Base-by-base conservation (phyloP, 495 filamentous ascomycete species). In the Lasiosphaeris hirsuta region DNA sequence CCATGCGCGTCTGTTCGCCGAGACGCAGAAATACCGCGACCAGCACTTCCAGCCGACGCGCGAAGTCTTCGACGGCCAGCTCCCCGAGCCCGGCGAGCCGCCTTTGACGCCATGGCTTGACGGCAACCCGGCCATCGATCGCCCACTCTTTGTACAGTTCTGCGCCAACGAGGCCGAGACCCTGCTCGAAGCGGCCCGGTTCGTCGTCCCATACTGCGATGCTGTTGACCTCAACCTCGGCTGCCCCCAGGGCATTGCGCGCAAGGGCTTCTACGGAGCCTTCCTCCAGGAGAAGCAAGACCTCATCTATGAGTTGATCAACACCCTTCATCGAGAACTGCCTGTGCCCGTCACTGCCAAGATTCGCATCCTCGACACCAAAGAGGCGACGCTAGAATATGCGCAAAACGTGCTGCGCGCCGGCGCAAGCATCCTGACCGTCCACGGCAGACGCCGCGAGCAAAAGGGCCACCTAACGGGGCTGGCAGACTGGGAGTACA, bases 381-480 rank as follows among this genome's bases (percentile, higher is more conserved):
- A 83, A 49, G 92, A 97, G 71, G 83, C 84, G 52, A 96, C 90
- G 0, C 73, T 99, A 43, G 86, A 86, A 53, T 99, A 99, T 71
- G 94, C 94, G 4, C 81, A 86, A 60, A 96, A 89, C 73, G 88
- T 97, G 10, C 72, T 99, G 13, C 81, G 81, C 4, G 93, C 95
- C 8, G 94, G 95, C 11, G 94, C 92, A 10, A 96, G 88, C 67
- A 89, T 97, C 35, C 81, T 97, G 47, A 92, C 94, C 0, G 89
- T 97, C 0, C 94, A 99, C 76, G 94, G 94, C 13, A 79, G 94
- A 37, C 80, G 81, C 53, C 78, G 95, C 59, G 92, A 97, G 55
- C 94, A 97, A 67, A 97, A 97, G 72, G 93, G 95, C 2, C 94
- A 99, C 66, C 85, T 93, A 63, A 99, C 95, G 0, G 94, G 95